Conservation (phyloP, 140 eudicot genomes). For the Stevia rebaudiana region DNA sequence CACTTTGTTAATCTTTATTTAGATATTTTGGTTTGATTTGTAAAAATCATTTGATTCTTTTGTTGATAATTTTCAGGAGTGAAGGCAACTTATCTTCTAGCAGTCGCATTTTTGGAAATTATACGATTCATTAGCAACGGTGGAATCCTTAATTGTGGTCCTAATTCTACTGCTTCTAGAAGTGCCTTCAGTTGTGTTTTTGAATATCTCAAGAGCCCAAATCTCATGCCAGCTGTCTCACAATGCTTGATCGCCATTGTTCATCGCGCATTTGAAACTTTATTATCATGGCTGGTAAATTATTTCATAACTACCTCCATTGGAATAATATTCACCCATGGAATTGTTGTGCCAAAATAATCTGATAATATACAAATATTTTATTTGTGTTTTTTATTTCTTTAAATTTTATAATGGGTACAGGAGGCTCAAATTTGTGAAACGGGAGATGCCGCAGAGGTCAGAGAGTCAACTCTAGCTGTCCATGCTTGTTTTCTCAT, state of each 20-base stretch:
- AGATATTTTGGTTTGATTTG: neutral
- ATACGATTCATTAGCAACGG: constrained; percentile 97
- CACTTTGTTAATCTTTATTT: constrained; percentile 1
- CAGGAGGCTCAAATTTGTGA: constrained; percentile 85
- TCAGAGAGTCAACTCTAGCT: constrained; percentile 73
- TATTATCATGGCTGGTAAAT: constrained; percentile 83
- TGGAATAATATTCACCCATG: constrained; percentile 8
- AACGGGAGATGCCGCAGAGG: constrained; percentile 76
- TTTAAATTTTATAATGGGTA: constrained; percentile 6
- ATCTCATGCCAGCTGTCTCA: constrained; percentile 85
- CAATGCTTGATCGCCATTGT: constrained; percentile 96
- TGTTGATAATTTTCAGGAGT: constrained; percentile 57
- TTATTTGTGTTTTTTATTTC: neutral
- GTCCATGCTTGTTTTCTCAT: constrained; percentile 87
- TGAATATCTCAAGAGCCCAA: constrained; percentile 91
- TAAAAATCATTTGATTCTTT: constrained; percentile 5
- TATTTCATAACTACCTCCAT: constrained; percentile 7
- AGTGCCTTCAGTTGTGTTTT: constrained; percentile 98
- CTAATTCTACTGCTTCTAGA: constrained; percentile 60
- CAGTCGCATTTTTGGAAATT: constrained; percentile 89
- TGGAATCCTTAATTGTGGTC: constrained; percentile 86
- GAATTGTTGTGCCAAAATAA: constrained; percentile 9
- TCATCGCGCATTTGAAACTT: constrained; percentile 75
- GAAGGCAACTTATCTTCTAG: constrained; percentile 94
- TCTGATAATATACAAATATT: neutral